These are phyloP conservation scores for Trypanosoma rangeli DNA, from an alignment of 208 protist genomes.

Conservation along the genomic window DNA sequence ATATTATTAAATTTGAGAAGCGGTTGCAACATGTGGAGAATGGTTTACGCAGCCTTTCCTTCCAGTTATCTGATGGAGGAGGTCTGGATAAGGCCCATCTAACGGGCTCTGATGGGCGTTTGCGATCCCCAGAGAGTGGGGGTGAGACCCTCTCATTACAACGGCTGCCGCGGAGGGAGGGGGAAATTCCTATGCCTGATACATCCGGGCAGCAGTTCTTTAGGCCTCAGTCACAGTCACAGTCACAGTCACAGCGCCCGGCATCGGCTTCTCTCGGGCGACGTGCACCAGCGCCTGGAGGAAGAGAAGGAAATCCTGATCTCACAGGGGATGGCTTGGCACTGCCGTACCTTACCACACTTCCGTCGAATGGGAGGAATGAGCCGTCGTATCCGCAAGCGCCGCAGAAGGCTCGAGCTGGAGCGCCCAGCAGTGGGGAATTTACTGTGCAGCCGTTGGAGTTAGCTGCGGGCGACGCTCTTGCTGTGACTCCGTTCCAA, in stretches of 20 bases:
- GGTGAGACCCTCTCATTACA: conserved; percentile 34
- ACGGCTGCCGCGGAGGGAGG: neutral
- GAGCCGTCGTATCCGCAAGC: neutral
- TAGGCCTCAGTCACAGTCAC: neutral
- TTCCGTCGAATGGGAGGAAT: neutral
- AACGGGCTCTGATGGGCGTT: conserved; percentile 43
- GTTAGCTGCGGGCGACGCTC: conserved; percentile 37
- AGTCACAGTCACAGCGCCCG: neutral
- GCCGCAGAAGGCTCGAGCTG: neutral
- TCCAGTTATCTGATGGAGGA: conserved; percentile 12
- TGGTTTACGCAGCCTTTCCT: conserved; percentile 45
- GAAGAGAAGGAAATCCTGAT: neutral
- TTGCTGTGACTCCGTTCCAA: conserved; percentile 14
- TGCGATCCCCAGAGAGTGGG: conserved; percentile 48
- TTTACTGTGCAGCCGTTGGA: neutral
- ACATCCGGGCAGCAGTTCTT: neutral
- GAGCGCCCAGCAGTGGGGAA: neutral
- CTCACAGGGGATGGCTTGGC: neutral
- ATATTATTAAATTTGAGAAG: conserved; percentile 31
- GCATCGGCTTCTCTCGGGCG: neutral
- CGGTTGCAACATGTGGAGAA: conserved; percentile 51
- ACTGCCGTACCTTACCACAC: neutral
- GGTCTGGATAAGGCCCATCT: conserved; percentile 30
- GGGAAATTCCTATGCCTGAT: neutral
- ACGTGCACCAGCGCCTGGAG: neutral